A percentile compares a stretch with the other conserved stretches of the same genome.
These are phyloP conservation scores for Neonothopanus nambi DNA, from an alignment of 1,284 basidiomycete species.

Conservation along the genomic window DNA sequence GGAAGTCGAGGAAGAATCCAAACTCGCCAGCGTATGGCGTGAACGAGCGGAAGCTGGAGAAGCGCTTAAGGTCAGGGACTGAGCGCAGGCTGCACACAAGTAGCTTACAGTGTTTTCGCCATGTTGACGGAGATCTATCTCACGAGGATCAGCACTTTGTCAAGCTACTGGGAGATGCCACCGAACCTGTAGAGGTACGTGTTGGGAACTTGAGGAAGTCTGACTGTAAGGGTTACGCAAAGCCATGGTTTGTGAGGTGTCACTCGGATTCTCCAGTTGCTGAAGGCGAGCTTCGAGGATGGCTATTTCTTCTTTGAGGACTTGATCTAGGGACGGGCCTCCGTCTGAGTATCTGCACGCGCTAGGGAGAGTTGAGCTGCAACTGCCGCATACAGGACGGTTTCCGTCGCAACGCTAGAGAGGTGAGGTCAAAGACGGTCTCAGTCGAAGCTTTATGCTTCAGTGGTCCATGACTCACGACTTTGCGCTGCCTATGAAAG, in stretches of 20 bases:
- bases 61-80: neutral
- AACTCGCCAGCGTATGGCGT: constrained; percentile 13
- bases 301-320: constrained; percentile 15
- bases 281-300: constrained; percentile 14
- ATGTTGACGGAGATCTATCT: constrained; percentile 9
- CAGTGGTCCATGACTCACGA: neutral
- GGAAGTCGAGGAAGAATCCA: constrained; percentile 22
- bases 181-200: constrained; percentile 1
- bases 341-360: constrained; percentile 16
- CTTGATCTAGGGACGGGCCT: constrained; percentile 7
- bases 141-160: neutral
- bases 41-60: constrained; percentile 12
- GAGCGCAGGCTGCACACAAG: too few relatives aligned
- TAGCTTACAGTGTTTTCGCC: constrained; percentile 11
- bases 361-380: constrained; percentile 1
- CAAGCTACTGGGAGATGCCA: neutral
- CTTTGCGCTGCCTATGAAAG: constrained; percentile 5
- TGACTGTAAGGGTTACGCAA: constrained; percentile 5
- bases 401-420: constrained; percentile 17
- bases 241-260: neutral
- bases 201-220: neutral
- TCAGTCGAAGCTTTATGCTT: neutral
- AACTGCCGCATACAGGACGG: constrained; percentile 15
- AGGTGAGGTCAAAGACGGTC: neutral
- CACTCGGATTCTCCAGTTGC: constrained; percentile 11